phyloP scores from a whole-genome alignment of 1,284 basidiomycete species.

The Salmacisia buchloeana region DNA sequence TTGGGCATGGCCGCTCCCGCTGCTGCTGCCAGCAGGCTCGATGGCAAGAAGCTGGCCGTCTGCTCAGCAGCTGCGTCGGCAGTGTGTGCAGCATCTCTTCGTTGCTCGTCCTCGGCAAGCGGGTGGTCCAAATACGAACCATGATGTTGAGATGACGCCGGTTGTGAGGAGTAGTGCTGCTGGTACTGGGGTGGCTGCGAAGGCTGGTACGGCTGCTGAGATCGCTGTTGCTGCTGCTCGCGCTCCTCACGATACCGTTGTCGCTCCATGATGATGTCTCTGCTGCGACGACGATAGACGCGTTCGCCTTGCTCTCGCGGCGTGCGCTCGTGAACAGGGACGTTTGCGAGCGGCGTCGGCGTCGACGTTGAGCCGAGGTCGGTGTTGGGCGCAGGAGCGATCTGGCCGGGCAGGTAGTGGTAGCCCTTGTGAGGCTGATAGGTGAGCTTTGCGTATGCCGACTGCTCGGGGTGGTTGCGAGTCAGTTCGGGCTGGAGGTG shows the following conservation, averaged over 20 bases:
- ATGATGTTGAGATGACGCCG: background rate
- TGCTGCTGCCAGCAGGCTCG: background rate
- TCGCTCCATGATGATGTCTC: slow-evolving; percentile 8
- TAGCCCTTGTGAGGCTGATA: background rate
- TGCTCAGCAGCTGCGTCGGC: background rate
- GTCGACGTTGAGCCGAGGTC: background rate
- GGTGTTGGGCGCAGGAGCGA: background rate
- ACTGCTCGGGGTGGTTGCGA: background rate
- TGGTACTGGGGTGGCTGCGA: background rate
- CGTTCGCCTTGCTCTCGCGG: background rate
- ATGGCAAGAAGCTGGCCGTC: background rate
- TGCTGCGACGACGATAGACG: slow-evolving; percentile 1
- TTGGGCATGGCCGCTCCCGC: background rate
- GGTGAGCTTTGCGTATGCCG: background rate
- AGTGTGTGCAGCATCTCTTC: background rate
- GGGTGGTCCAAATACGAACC: too few species aligned
- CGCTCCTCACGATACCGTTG: background rate
- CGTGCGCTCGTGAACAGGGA: background rate
- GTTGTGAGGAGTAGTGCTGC: background rate
- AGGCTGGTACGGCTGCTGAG: background rate
- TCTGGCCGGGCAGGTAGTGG: slow-evolving; percentile 3
- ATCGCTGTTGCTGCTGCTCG: background rate
- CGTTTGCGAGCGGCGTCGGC: background rate
- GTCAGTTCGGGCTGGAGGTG: background rate
- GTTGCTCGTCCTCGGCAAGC: background rate